Conservation (phyloP, 768 basidiomycete genomes). For the Hypholoma sublateritium region DNA sequence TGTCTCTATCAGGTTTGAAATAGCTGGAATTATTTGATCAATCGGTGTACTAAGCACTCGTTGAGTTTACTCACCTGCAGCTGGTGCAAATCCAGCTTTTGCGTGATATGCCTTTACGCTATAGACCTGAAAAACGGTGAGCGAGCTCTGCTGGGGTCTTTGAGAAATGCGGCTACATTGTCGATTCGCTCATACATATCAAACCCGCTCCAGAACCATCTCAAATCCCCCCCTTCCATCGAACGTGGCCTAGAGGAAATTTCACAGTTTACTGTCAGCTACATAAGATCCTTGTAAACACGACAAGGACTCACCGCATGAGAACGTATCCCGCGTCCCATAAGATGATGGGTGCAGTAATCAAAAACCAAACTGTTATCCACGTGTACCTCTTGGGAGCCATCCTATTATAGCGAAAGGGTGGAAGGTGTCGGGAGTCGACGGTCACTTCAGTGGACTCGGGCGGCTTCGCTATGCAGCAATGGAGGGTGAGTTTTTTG, state of each 20-base stretch:
- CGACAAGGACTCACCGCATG: constrained; percentile 30
- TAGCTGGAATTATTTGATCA: constrained; percentile 38
- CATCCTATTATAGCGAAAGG: constrained; percentile 12
- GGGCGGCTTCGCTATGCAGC: too few relatives aligned
- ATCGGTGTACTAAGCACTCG: constrained; percentile 3
- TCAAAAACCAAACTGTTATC: constrained; percentile 48
- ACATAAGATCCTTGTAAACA: constrained; percentile 25
- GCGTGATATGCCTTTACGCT: constrained; percentile 62
- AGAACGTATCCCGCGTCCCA: constrained; percentile 67
- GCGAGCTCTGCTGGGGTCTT: not conserved
- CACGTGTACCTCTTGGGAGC: constrained; percentile 40
- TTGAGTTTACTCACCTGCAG: constrained; percentile 53
- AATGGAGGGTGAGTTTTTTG: not conserved
- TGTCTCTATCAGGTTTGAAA: constrained; percentile 75
- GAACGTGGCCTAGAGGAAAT: constrained; percentile 35
- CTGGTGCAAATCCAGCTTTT: constrained; percentile 72
- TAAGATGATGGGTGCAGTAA: constrained; percentile 54
- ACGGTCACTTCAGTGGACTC: too few relatives aligned
- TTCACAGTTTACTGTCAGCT: not conserved
- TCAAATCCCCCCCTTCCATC: constrained; percentile 68
- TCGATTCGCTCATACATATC: constrained; percentile 60
- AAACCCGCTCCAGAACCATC: constrained; percentile 84
- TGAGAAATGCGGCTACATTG: constrained; percentile 18
- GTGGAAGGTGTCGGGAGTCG: not conserved
- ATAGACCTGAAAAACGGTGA: constrained; percentile 50